Base-by-base conservation (phyloP, 2,329 filamentous ascomycete species). In the Neophaeococcomyces aloes region DNA sequence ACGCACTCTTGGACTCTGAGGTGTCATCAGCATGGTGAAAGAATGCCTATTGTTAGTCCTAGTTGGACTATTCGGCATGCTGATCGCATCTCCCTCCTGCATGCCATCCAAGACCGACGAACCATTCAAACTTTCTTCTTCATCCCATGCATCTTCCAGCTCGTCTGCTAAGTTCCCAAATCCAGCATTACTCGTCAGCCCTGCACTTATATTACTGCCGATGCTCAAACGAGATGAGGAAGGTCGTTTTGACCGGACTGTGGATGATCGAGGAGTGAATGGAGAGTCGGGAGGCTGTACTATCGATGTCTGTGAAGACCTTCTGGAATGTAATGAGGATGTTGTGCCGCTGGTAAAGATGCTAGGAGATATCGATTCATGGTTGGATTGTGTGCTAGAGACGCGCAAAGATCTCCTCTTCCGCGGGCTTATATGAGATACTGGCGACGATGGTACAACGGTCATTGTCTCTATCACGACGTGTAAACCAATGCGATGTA, bases 141-240 rank as follows among this genome's bases (percentile, higher is more conserved):
- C 67, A 49, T 68, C 72, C 66, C 71, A 75, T n/a, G 71, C 71
- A 52, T 76, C 72, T 19, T 72, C 77, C 18, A 81, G 61, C 56
- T 81, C 78, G 55, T 81, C 78, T 21, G 78, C 78, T 39, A 81
- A 59, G 50, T 74, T 80, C 18, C 76, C 77, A 41, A 78, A 59
- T 7, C 74, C 76, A 33, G 66, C 65, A 42, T 44, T 38, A 23
- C 41, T 44, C 17, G 23, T 33, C 19, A 44, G 11, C 2, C 41
- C 33, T 6, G 33, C 25, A 30, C 35, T 39, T n/a, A 35, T 35
- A 15, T 40, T 37, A 19, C 43, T 45, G 11, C 36, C 36, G 18
- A 40, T 34, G 27, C 43, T 45, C 15, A 39, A 21, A 15, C 36
- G 37, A 4, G 35, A 34, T 3, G 43, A 45, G 11, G 35, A 39